Conservation (phyloP, 257 asterid genomes). For the Rubia yunnanensis region DNA sequence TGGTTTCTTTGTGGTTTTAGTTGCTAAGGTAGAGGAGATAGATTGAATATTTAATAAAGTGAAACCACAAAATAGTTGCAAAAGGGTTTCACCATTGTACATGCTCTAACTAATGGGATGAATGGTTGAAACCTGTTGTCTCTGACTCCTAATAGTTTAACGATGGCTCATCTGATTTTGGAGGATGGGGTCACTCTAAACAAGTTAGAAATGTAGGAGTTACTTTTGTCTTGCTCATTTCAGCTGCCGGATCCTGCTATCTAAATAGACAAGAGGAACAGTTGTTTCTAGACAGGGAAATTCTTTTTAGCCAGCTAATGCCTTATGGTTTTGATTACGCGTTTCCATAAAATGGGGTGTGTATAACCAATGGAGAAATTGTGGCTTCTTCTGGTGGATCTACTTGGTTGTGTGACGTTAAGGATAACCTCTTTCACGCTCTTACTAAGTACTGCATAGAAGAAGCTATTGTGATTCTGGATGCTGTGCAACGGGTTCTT, state of each 20-base stretch:
- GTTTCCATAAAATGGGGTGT: conserved; percentile 38
- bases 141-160: conserved; percentile 75
- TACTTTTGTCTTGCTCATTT: conserved; percentile 64
- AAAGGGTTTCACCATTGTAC: too few relatives aligned
- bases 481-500: conserved; percentile 60
- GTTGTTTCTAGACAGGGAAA: conserved; percentile 72
- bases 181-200: conserved; percentile 59
- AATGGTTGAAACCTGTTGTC: conserved; percentile 69
- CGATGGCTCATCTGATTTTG: conserved; percentile 68
- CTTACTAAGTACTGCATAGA: conserved; percentile 42
- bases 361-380: conserved; percentile 59
- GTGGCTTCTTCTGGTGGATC: conserved; percentile 49
- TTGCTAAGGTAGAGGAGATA: too few relatives aligned
- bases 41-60: too few relatives aligned
- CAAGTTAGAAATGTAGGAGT: conserved; percentile 64
- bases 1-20: too few relatives aligned
- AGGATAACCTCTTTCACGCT: conserved; percentile 47
- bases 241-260: conserved; percentile 41
- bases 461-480: conserved; percentile 42
- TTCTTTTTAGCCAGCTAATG: conserved; percentile 63
- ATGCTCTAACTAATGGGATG: conserved; percentile 70
- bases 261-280: conserved; percentile 19
- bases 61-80: too few relatives aligned
- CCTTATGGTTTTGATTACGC: conserved; percentile 52
- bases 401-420: conserved; percentile 62